A percentile compares a stretch with the other conserved stretches of the same genome.
These are phyloP conservation scores for Monotropa hypopitys DNA, from an alignment of 179 eudicot species.

Conservation along the genomic window DNA sequence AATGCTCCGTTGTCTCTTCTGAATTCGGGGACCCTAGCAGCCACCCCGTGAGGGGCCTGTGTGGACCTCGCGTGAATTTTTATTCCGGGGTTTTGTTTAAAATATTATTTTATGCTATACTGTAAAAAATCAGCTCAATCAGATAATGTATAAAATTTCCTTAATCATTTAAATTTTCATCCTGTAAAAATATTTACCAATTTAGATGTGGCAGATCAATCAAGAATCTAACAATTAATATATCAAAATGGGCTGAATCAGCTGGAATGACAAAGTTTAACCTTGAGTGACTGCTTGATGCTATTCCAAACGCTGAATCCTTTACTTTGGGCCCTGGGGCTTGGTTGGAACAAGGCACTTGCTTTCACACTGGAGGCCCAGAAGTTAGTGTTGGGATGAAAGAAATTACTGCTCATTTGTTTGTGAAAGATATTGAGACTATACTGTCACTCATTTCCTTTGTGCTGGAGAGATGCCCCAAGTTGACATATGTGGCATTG, in stretches of 20 bases:
- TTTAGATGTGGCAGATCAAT: conserved; percentile 24
- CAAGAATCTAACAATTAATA: conserved; percentile 21
- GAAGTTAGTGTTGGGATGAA: conserved; percentile 14
- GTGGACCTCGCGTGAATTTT: too few relatives aligned
- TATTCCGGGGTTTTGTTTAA: too few relatives aligned
- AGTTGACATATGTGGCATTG: conserved; percentile 28
- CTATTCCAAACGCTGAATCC: conserved; percentile 23
- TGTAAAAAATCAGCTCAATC: too few relatives aligned
- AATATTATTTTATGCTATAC: too few relatives aligned
- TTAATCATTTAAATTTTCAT: too few relatives aligned
- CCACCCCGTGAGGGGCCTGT: conserved; percentile 36
- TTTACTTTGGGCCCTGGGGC: conserved; percentile 27
- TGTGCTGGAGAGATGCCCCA: conserved; percentile 24
- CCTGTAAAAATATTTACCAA: conserved; percentile 14
- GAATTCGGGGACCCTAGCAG: too few relatives aligned
- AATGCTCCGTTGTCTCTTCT: conserved; percentile 66
- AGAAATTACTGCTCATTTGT: conserved; percentile 27
- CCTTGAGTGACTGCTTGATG: conserved; percentile 19
- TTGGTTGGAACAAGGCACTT: conserved; percentile 30
- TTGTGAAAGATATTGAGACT: conserved; percentile 20
- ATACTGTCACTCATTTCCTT: conserved; percentile 27
- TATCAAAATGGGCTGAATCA: conserved; percentile 12
- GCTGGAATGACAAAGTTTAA: conserved; percentile 11
- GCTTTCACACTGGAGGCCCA: conserved; percentile 16
- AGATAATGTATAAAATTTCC: conserved; percentile 25